A percentile compares a stretch with the other conserved stretches of the same genome.
phyloP scores from a whole-genome alignment of 768 basidiomycete genomes.

The Mrakia blollopis region DNA sequence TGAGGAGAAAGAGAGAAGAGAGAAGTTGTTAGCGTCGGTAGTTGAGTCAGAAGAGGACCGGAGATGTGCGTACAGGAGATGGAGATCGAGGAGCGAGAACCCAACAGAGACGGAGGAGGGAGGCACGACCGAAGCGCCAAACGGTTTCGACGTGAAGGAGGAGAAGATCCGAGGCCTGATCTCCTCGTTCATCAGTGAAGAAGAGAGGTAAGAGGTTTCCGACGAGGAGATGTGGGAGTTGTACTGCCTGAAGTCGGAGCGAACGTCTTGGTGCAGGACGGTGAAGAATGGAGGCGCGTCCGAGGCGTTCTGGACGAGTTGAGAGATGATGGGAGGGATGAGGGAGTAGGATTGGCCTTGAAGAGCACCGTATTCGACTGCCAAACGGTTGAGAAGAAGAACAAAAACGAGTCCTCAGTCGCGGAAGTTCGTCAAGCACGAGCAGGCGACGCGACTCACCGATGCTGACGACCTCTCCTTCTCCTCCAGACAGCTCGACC shows the following conservation, averaged over 20 bases:
- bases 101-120: constrained; percentile 34
- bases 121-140: background rate
- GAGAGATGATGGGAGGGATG: background rate
- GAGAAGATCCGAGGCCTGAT: background rate
- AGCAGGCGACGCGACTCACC: background rate
- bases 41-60: background rate
- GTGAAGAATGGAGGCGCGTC: background rate
- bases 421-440: too few relatives aligned
- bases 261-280: background rate
- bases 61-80: constrained; percentile 33
- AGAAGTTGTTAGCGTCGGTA: constrained; percentile 5
- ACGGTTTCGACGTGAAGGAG: background rate
- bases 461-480: background rate
- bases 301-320: background rate
- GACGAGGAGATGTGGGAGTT: background rate
- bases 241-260: background rate
- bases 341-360: background rate
- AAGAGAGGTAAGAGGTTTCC: background rate
- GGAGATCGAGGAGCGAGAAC: constrained; percentile 37
- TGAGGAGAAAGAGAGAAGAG: background rate
- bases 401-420: background rate
- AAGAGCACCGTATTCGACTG: background rate
- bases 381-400: background rate
- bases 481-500: background rate
- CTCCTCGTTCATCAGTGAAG: background rate